Percentiles rank a stretch among this genome's conserved stretches.
These are phyloP conservation scores for Clathrospora elynae DNA, from an alignment of 2,329 filamentous ascomycete species.

Conservation along the genomic window DNA sequence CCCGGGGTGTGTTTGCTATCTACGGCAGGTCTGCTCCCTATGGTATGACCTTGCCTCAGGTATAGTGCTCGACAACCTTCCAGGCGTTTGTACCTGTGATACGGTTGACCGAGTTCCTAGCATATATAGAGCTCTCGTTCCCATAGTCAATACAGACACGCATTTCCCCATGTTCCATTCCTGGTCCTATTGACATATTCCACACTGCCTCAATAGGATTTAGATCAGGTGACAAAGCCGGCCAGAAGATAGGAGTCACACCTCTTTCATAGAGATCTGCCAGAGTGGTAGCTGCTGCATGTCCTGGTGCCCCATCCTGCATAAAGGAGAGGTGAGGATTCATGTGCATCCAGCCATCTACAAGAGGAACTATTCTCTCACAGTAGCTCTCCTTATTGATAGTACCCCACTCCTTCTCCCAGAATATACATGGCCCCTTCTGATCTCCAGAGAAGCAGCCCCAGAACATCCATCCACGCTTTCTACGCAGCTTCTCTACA, in stretches of 20 bases:
- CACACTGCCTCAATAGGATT: conserved; percentile 13
- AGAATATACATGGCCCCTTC: conserved; percentile 38
- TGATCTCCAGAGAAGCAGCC: conserved; percentile 23
- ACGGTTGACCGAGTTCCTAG: no score
- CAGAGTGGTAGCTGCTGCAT: neutral
- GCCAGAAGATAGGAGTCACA: conserved; percentile 8
- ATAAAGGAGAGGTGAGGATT: conserved; percentile 11
- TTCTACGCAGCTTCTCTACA: conserved; percentile 4
- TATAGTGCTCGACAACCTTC: no score
- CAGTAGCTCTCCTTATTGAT: conserved; percentile 32
- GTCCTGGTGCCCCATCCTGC: conserved; percentile 13
- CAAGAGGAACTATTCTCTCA: conserved; percentile 16
- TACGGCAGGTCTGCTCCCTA: no score
- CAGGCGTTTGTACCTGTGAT: no score
- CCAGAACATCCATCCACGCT: conserved; percentile 1
- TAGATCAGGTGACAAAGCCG: conserved; percentile 10
- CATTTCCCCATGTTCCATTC: no score
- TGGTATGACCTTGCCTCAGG: no score
- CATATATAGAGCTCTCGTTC: no score
- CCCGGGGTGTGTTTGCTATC: no score
- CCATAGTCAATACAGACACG: no score
- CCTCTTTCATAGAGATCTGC: conserved; percentile 3
- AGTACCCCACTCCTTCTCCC: conserved; percentile 40
- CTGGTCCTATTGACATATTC: no score
- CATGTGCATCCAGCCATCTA: conserved; percentile 9